Evolutionary conservation across 768 basidiomycete species (phyloP).

Genomic region (Phlegmacium glaucopus): DNA sequence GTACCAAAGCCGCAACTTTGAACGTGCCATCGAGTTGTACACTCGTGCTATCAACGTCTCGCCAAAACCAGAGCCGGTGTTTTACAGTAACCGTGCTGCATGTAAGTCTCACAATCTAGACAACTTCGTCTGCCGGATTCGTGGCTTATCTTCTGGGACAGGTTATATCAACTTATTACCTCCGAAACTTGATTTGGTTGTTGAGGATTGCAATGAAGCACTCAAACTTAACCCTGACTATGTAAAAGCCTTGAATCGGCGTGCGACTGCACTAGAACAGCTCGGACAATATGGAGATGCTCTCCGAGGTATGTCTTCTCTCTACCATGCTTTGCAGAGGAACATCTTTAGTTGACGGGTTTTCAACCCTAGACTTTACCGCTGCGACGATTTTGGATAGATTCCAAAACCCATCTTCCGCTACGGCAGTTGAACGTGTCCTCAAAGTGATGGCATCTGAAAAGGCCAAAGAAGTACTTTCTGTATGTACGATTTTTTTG

Average conservation of each 20-base stretch:
- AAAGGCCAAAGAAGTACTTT: slow-evolving; percentile 73
- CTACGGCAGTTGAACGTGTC: slow-evolving; percentile 86
- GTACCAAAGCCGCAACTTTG: slow-evolving; percentile 61
- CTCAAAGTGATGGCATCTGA: slow-evolving; percentile 76
- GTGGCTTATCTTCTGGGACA: slow-evolving; percentile 21
- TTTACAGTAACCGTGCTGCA: slow-evolving; percentile 95
- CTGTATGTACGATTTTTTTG: slow-evolving; percentile 18
- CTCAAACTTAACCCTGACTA: slow-evolving; percentile 80
- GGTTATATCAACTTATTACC: slow-evolving; percentile 92
- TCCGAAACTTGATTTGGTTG: slow-evolving; percentile 76
- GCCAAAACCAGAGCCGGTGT: slow-evolving; percentile 85
- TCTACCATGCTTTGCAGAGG: not conserved
- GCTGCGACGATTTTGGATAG: slow-evolving; percentile 94
- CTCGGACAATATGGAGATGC: slow-evolving; percentile 74
- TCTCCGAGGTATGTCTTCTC: slow-evolving; percentile 57
- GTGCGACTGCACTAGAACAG: slow-evolving; percentile 81
- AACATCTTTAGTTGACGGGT: not conserved
- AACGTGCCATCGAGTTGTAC: slow-evolving; percentile 60
- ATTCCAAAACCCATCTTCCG: slow-evolving; percentile 80
- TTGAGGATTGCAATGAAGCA: slow-evolving; percentile 87
- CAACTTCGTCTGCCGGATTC: not conserved
- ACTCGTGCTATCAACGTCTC: slow-evolving; percentile 72
- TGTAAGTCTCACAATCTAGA: slow-evolving; percentile 47
- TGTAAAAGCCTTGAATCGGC: slow-evolving; percentile 87
- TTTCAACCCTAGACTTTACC: slow-evolving; percentile 69